Percentiles rank a stretch among this genome's conserved stretches.
These are phyloP conservation scores for Lipomyces spencermartinsiae DNA, from an alignment of 805 yeast species.

Conservation along the genomic window DNA sequence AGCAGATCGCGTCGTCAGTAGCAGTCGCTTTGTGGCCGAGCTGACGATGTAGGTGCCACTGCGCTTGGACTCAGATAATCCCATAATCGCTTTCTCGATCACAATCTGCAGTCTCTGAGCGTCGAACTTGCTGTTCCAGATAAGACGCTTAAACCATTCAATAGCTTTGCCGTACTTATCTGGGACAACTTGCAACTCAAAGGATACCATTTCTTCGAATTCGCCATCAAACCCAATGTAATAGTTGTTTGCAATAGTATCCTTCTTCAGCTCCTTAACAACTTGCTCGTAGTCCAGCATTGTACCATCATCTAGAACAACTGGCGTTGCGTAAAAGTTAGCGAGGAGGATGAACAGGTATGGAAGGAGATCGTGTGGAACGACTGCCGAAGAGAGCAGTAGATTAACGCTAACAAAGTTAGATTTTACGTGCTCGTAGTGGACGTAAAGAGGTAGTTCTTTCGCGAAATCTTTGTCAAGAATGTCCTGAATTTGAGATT, in stretches of 20 bases:
- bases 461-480: conserved; percentile 31
- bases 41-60: conserved; percentile 67
- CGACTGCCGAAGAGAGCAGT: conserved; percentile 60
- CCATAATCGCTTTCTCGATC: conserved; percentile 64
- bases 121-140: conserved; percentile 74
- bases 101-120: conserved; percentile 70
- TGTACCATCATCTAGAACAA: conserved; percentile 65
- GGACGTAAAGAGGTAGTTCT: conserved; percentile 70
- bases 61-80: conserved; percentile 68
- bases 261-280: conserved; percentile 72
- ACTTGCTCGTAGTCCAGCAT: conserved; percentile 74
- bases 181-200: conserved; percentile 65
- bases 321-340: conserved; percentile 75
- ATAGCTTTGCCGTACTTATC: conserved; percentile 71
- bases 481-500: conserved; percentile 37
- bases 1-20: conserved; percentile 64
- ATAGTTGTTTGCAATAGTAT: conserved; percentile 63
- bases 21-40: conserved; percentile 60
- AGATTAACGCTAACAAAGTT: conserved; percentile 76
- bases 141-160: conserved; percentile 73
- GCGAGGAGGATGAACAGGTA: conserved; percentile 67
- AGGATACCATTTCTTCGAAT: conserved; percentile 68
- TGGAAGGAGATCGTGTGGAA: conserved; percentile 62
- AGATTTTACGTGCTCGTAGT: conserved; percentile 79
- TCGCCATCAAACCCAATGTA: conserved; percentile 63